These are phyloP conservation scores for Termitomyces sp. DNA, from an alignment of 768 basidiomycete species.

Conservation along the genomic window DNA sequence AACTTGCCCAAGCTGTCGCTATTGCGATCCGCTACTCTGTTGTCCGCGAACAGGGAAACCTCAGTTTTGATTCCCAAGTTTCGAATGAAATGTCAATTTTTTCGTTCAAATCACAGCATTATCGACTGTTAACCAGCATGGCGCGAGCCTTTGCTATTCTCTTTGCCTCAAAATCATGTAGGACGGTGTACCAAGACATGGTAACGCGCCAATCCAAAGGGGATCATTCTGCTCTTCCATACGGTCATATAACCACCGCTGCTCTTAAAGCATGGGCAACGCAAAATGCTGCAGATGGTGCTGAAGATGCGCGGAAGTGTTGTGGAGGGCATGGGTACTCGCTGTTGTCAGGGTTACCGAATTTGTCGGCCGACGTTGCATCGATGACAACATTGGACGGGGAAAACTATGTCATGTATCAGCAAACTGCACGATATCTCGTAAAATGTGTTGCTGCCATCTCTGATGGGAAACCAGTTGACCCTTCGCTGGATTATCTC, in stretches of 20 bases:
- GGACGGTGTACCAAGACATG: conserved; percentile 11
- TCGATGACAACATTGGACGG: conserved; percentile 20
- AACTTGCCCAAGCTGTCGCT: conserved; percentile 20
- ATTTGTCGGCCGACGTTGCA: conserved; percentile 14
- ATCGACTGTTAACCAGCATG: conserved; percentile 16
- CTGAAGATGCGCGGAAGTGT: conserved; percentile 21
- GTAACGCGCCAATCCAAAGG: conserved; percentile 3
- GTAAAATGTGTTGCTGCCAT: conserved; percentile 14
- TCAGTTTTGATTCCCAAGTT: conserved; percentile 8
- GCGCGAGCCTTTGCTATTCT: conserved; percentile 16
- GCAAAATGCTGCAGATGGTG: conserved; percentile 18
- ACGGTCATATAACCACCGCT: conserved; percentile 15
- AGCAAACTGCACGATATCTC: conserved; percentile 22
- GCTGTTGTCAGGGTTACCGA: conserved; percentile 18
- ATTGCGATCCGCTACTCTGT: conserved; percentile 22
- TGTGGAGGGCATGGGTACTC: conserved; percentile 23
- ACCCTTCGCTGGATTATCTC: conserved; percentile 11
- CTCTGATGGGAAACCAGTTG: background rate
- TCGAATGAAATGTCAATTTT: conserved; percentile 14
- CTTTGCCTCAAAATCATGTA: conserved; percentile 14
- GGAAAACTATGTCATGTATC: conserved; percentile 20
- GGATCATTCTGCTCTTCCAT: conserved; percentile 10
- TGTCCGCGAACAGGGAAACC: conserved; percentile 21
- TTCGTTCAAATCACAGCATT: conserved; percentile 20
- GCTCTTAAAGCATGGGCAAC: conserved; percentile 22